These are phyloP conservation scores for Echria macrotheca DNA, from an alignment of 495 filamentous ascomycete species.

Conservation along the genomic window DNA sequence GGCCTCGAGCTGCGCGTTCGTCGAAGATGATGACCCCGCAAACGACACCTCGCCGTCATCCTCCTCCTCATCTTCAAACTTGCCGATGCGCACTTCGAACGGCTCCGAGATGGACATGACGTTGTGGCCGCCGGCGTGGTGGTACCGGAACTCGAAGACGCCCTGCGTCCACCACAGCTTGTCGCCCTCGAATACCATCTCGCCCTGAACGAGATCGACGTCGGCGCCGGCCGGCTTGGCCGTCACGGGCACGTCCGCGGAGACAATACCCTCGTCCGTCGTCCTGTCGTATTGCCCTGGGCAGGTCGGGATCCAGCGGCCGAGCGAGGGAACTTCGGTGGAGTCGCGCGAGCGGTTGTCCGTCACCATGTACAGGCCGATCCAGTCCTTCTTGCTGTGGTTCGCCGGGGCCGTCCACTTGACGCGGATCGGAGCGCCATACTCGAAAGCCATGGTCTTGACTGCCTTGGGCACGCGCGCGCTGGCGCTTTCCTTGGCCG, in stretches of 20 bases:
- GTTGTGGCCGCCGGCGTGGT: constrained; percentile 88
- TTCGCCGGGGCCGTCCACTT: constrained; percentile 88
- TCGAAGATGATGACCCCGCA: neutral
- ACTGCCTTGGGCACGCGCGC: constrained; percentile 45
- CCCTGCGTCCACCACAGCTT: constrained; percentile 97
- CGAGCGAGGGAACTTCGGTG: constrained; percentile 78
- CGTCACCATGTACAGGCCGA: constrained; percentile 88
- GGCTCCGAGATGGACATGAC: constrained; percentile 95
- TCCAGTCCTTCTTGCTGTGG: constrained; percentile 91
- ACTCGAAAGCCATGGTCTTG: constrained; percentile 75
- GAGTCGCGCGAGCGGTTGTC: constrained; percentile 83
- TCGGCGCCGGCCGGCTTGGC: constrained; percentile 47
- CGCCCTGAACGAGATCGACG: constrained; percentile 56
- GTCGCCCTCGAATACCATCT: constrained; percentile 84
- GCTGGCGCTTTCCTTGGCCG: constrained; percentile 40
- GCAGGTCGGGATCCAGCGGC: constrained; percentile 82
- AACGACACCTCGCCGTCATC: constrained; percentile 38
- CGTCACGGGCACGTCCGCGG: constrained; percentile 52
- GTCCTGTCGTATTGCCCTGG: constrained; percentile 70
- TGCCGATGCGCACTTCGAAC: constrained; percentile 79
- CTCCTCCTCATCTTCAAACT: constrained; percentile 65
- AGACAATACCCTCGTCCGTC: constrained; percentile 72
- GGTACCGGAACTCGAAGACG: constrained; percentile 93
- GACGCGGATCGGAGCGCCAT: constrained; percentile 85
- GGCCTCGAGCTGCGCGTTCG: constrained; percentile 19